Percentiles rank a stretch among this genome's conserved stretches.
These are phyloP conservation scores for Thelonectria olida DNA, from an alignment of 2,329 filamentous ascomycete species.

Conservation along the genomic window DNA sequence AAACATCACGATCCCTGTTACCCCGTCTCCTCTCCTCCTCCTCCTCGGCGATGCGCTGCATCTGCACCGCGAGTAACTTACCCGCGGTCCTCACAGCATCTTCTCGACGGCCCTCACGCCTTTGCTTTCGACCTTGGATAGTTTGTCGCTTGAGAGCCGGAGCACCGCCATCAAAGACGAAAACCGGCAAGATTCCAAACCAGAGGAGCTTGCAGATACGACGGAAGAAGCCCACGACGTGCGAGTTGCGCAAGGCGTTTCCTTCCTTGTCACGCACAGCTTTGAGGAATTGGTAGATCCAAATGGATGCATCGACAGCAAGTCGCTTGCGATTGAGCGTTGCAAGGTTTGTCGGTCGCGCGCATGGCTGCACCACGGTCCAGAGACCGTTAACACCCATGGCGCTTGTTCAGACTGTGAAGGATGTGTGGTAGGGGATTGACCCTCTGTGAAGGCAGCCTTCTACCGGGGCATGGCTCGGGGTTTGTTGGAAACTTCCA, in stretches of 20 bases:
- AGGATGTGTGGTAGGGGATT: slow-evolving; percentile 21
- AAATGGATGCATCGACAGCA: slow-evolving; percentile 97
- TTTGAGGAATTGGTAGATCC: slow-evolving; percentile 99
- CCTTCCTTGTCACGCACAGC: slow-evolving; percentile 98
- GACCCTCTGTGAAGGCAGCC: slow-evolving; percentile 24
- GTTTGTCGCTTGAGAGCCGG: slow-evolving; percentile 92
- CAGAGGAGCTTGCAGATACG: slow-evolving; percentile 97
- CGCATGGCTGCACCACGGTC: slow-evolving; percentile 95
- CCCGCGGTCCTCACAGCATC: slow-evolving; percentile 93
- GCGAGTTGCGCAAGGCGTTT: slow-evolving; percentile 93
- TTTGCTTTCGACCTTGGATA: slow-evolving; percentile 78
- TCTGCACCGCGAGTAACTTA: slow-evolving; percentile 90
- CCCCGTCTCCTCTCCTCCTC: slow-evolving; percentile 74
- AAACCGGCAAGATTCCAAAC: slow-evolving; percentile 95
- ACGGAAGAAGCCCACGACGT: slow-evolving; percentile 97
- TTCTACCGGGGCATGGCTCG: slow-evolving; percentile 6
- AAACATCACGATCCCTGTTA: slow-evolving; percentile 55
- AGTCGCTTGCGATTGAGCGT: slow-evolving; percentile 96
- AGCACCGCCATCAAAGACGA: slow-evolving; percentile 97
- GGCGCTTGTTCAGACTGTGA: slow-evolving; percentile 32
- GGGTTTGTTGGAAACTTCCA: neutral
- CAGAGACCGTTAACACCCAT: slow-evolving; percentile 99
- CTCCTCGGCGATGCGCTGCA: slow-evolving; percentile 89
- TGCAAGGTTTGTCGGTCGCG: slow-evolving; percentile 93
- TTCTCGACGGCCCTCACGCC: slow-evolving; percentile 88